Conservation (phyloP, 1,284 basidiomycete species). For the Ceratobasidium sp. region DNA sequence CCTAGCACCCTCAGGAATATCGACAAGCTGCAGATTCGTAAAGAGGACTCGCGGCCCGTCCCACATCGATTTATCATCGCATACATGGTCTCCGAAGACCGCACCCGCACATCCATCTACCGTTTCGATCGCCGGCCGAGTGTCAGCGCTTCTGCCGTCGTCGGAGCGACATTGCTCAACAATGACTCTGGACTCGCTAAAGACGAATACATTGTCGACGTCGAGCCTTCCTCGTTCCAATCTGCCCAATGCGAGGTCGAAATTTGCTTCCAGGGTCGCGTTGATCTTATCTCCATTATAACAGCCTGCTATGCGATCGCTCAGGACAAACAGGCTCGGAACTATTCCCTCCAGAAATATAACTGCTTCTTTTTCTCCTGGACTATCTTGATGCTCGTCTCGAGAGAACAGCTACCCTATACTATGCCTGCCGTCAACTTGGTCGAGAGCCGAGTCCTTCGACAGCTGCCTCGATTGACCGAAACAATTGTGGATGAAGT, state of each 20-base stretch:
- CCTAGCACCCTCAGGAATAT: neutral
- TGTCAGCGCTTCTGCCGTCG: neutral
- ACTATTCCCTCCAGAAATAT: conserved; percentile 3
- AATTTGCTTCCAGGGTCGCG: neutral
- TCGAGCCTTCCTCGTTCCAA: neutral
- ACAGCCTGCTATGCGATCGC: neutral
- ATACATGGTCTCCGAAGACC: neutral
- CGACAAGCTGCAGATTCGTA: neutral
- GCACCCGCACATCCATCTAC: neutral
- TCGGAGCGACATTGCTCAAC: neutral
- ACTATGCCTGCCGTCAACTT: neutral
- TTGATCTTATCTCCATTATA: neutral
- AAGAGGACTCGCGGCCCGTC: neutral
- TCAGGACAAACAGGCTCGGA: conserved; percentile 1
- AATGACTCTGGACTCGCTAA: neutral
- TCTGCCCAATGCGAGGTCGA: conserved; percentile 14
- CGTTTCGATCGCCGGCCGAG: conserved; percentile 3
- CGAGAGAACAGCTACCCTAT: neutral
- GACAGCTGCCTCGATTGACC: neutral
- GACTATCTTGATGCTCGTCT: conserved; percentile 16
- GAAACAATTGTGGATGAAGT: neutral
- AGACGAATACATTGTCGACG: neutral
- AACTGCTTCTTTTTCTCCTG: conserved; percentile 1
- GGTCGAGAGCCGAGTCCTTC: neutral
- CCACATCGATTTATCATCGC: neutral